Evolutionary conservation across 148 eudicot species (phyloP), one percentile per base, ranked within the genome.

Genomic region (Spergularia marina): DNA sequence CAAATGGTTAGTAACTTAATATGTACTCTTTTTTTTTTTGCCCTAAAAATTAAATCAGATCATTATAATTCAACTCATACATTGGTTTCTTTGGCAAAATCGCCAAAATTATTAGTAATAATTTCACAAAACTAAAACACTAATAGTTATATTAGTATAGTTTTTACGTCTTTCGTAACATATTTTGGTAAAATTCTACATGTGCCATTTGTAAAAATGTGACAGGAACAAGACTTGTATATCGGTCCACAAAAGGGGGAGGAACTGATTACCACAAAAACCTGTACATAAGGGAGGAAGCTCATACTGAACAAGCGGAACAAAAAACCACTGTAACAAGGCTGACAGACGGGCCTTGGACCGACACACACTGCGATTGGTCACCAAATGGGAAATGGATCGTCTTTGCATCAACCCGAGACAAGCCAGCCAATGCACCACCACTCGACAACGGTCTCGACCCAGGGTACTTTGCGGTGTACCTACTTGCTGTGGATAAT

Each of bases 361-460:
- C 30, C 0, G 76, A 78, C 72, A 71, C 81, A 30, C 77, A 72
- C 49, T 78, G 77, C 61, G 17, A 72, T 0, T 72, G 81, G 76
- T 72, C 76, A 4, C 76, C 76, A 0, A 56, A 20, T 4, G 57
- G 71, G 3, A 55, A 78, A 12, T 78, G 80, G 80, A 55, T 78
- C 4, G 76, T 72, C 16, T 78, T 78, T 51, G 40, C 80, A 16
- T 71, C 80, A 11, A 78, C 51, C 53, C 76, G 64, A 5, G 49
- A 67, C 6, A 71, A 72, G 40, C 80, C 75, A 1, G 6, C 15
- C 5, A 17, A 10, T 5, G 56, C 56, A 0, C 23, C 61, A 54
- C 23, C n/a, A 10, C 44, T 0, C 1, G 54, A 47, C 3, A 69
- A 77, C 16, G 14, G 51, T 21, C 80, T 67, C 36, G 80, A 78